Evolutionary conservation across 768 basidiomycete genomes (phyloP).

Genomic region (Termitomyces heimii): DNA sequence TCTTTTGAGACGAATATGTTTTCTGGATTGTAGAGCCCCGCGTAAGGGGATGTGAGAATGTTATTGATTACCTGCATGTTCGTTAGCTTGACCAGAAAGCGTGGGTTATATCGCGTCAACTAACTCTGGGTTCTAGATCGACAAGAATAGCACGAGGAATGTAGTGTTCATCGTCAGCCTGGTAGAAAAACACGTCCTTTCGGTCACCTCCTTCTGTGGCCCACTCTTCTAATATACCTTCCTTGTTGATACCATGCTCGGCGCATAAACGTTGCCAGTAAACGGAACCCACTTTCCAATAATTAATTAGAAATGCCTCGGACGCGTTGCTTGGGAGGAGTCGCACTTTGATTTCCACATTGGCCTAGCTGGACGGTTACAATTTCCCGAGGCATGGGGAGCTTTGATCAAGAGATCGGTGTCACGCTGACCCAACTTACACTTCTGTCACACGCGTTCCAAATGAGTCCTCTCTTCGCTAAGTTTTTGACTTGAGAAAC

Average conservation of each 20-base stretch:
- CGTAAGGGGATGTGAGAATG: constrained; percentile 84
- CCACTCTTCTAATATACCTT: constrained; percentile 96
- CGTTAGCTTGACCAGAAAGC: constrained; percentile 9
- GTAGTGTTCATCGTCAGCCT: constrained; percentile 99
- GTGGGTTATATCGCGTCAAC: constrained; percentile 18
- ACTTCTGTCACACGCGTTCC: too few species aligned
- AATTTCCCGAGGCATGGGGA: constrained; percentile 73
- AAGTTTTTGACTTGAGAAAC: too few species aligned
- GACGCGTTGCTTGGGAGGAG: background rate
- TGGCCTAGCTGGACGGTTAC: constrained; percentile 85
- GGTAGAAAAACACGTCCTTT: constrained; percentile 99
- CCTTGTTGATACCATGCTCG: constrained; percentile 95
- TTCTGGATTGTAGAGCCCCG: constrained; percentile 93
- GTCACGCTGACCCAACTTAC: constrained; percentile 1
- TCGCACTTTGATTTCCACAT: constrained; percentile 88
- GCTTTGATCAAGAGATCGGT: background rate
- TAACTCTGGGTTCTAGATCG: constrained; percentile 92
- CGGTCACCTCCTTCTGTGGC: constrained; percentile 93
- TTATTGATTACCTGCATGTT: constrained; percentile 86
- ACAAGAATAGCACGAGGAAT: constrained; percentile 95
- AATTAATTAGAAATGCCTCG: background rate
- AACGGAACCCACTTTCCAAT: constrained; percentile 79
- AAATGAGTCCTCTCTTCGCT: too few species aligned
- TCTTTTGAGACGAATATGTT: constrained; percentile 96
- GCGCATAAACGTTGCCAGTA: constrained; percentile 98